Conservation (phyloP, 169 alveolate genomes). For the Cryptosporidium xiaoi region DNA sequence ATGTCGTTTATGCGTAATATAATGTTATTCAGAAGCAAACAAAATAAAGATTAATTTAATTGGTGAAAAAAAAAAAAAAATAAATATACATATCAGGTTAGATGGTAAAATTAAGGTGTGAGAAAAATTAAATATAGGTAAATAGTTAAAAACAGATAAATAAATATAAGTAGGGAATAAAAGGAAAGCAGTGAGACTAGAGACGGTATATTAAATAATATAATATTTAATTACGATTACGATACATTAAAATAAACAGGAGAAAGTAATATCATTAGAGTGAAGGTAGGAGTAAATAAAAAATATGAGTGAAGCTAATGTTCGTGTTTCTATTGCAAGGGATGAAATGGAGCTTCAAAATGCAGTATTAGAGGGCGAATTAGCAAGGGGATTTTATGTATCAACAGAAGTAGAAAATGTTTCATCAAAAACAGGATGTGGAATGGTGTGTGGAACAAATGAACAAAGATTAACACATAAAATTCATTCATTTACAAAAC, state of each 20-base stretch:
- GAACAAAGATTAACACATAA: constrained; percentile 65
- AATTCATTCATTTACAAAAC: constrained; percentile 45
- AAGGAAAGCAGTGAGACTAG: too few relatives aligned
- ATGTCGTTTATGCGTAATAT: constrained; percentile 67
- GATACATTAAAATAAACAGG: not conserved
- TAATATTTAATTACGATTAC: not conserved
- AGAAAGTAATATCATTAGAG: not conserved
- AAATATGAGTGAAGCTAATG: constrained; percentile 45
- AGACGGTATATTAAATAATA: too few relatives aligned
- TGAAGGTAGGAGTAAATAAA: not conserved
- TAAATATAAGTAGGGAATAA: too few relatives aligned
- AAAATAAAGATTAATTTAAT: not conserved
- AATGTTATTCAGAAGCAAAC: not conserved
- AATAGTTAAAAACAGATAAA: too few relatives aligned
- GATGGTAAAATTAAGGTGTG: too few relatives aligned
- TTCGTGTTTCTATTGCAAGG: constrained; percentile 7
- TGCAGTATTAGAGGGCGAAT: constrained; percentile 39
- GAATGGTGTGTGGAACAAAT: constrained; percentile 28
- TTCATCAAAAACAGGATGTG: constrained; percentile 35
- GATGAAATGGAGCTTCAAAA: constrained; percentile 15
- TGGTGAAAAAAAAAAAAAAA: not conserved
- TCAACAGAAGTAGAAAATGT: constrained; percentile 38
- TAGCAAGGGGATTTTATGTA: constrained; percentile 59
- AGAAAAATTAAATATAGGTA: too few relatives aligned
- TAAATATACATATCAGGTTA: not conserved